Evolutionary conservation across 2,329 filamentous ascomycete genomes (phyloP).

Genomic region (Trichophyton benhamiae): DNA sequence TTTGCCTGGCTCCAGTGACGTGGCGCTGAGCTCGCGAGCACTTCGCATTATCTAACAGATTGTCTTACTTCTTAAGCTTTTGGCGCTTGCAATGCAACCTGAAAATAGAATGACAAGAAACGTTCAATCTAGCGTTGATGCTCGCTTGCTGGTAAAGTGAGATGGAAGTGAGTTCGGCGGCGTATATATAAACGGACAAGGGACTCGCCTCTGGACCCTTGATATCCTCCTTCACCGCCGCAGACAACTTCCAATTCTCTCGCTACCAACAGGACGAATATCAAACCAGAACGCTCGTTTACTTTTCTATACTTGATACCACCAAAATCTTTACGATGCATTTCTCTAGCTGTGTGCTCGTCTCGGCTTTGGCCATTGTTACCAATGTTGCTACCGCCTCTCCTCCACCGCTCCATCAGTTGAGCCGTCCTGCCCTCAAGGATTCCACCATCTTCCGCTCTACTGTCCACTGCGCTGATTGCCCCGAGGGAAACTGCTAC

Average conservation of each 20-base stretch:
- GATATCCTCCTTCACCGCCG: not conserved
- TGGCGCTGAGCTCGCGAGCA: not conserved
- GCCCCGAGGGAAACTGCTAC: constrained; percentile 6
- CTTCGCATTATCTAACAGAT: not conserved
- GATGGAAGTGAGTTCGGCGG: not conserved
- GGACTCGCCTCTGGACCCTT: not conserved
- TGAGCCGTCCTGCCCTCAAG: constrained; percentile 1
- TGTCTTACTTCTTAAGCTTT: constrained; percentile 2
- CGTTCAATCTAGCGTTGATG: not conserved
- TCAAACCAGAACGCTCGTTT: not conserved
- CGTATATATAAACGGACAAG: not conserved
- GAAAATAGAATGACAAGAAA: constrained; percentile 1
- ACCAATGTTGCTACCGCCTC: not conserved
- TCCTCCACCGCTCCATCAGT: not conserved
- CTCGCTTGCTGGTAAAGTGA: no score
- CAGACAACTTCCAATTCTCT: not conserved
- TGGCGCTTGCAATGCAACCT: not conserved
- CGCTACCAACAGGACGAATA: not conserved
- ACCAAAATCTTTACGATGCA: not conserved
- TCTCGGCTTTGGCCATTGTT: not conserved
- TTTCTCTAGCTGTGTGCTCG: not conserved
- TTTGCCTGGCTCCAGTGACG: not conserved
- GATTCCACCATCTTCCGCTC: constrained; percentile 5
- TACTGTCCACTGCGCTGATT: not conserved
- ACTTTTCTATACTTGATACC: not conserved